A percentile compares a stretch with the other conserved stretches of the same genome.
Conservation (phyloP, 306 rosid species). For the Cotoneaster glaucophyllus region DNA sequence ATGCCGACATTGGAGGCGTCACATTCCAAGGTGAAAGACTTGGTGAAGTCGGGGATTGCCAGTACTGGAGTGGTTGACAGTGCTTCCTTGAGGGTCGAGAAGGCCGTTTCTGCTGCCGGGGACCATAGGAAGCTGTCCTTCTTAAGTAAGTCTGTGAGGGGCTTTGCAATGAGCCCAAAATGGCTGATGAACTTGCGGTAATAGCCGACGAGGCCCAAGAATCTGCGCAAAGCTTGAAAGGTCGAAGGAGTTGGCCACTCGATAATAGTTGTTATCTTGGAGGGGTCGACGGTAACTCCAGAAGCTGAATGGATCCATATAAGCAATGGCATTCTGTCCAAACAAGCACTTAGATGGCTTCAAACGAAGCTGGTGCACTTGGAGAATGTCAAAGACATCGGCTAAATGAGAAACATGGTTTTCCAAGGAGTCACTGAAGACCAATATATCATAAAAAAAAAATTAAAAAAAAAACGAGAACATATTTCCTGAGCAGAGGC, state of each 20-base stretch:
- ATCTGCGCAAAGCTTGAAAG: background rate
- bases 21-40: too few relatives aligned
- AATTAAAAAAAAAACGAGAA: background rate
- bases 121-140: background rate
- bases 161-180: background rate
- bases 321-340: background rate
- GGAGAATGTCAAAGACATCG: too few relatives aligned
- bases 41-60: background rate
- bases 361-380: too few relatives aligned
- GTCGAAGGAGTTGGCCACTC: background rate
- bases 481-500: background rate
- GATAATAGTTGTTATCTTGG: accelerated
- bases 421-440: background rate
- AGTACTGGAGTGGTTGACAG: background rate
- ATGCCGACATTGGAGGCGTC: too few relatives aligned
- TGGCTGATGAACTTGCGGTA: background rate
- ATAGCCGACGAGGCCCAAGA: background rate
- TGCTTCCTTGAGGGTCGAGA: background rate
- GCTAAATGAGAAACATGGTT: background rate
- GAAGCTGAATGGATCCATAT: background rate
- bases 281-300: background rate
- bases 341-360: background rate
- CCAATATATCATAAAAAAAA: too few relatives aligned
- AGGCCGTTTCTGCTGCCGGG: background rate
- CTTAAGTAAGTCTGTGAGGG: background rate